These are phyloP conservation scores for Orychophragmus violaceus DNA, from an alignment of 345 rosid genomes.

Conservation along the genomic window DNA sequence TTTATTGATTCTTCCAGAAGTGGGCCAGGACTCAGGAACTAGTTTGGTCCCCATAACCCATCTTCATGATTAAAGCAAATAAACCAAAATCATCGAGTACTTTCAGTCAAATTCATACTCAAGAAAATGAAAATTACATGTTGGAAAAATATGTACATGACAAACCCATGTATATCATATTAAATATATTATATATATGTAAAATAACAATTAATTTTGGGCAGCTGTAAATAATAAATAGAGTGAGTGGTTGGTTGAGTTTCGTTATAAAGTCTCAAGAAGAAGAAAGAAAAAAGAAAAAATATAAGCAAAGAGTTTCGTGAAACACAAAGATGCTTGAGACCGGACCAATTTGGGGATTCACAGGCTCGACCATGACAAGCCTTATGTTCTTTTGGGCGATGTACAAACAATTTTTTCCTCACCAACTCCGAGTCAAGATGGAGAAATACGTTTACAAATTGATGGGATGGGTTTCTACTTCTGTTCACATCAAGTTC, in stretches of 20 bases:
- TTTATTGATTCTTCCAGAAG: neutral
- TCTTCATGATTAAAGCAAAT: neutral
- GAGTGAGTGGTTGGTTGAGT: neutral
- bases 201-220: too few relatives aligned
- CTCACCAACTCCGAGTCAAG: slow-evolving; percentile 29
- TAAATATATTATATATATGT: too few relatives aligned
- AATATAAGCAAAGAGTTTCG: neutral
- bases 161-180: too few relatives aligned
- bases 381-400: slow-evolving; percentile 42
- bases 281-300: neutral
- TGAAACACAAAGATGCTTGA: neutral
- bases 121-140: neutral
- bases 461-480: slow-evolving; percentile 20
- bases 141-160: too few relatives aligned
- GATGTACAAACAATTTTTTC: slow-evolving; percentile 37
- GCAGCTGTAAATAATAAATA: neutral
- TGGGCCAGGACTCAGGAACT: neutral
- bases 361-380: slow-evolving; percentile 21
- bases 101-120: neutral
- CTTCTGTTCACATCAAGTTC: slow-evolving; percentile 34
- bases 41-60: neutral
- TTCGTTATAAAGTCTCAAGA: neutral
- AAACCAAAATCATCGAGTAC: neutral
- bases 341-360: slow-evolving; percentile 2
- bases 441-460: slow-evolving; percentile 29